Evolutionary conservation across 345 rosid species (phyloP), one percentile per base, ranked within the genome.

Genomic region (Sapria himalayana): DNA sequence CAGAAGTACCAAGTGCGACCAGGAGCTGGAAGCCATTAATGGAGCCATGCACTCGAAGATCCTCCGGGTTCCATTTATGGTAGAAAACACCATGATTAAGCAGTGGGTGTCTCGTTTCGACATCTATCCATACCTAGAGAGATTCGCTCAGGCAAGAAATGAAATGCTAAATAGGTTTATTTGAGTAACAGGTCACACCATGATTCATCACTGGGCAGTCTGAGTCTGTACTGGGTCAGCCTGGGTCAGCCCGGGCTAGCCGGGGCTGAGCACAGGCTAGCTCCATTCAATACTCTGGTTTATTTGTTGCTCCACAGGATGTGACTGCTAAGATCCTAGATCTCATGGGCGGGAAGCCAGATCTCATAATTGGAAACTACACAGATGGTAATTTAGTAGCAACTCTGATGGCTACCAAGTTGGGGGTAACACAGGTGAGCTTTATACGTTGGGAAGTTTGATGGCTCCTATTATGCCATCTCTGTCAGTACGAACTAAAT

Each of bases 51-150:
- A 77, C 51, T 63, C 70, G 5, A 61, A 69, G 43, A 81, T 78
- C 51, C 74, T 85, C 4, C 54, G 92, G 29, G 69, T 85, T n/a
- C 96, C 94, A 24, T 85, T 85, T 23, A 54, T 33, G 48, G 48
- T 77, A 1, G 84, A 71, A 21, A 70, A 55, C 3, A 70, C 76
- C 19, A 24, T 74, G 13, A 66, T 81, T 22, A 66, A 58, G 16
- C 69, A 62, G 25, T 81, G 96, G 93, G 65, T 85, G 44, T 85
- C 96, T 5, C 93, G 93, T 19, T 85, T 85, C 16, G 93, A 81
- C 46, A 53, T 85, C 33, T 81, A 75, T 43, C 96, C 96, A 1
- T 81, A 74, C 43, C 70, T 85, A 3, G 93, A 85, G 61, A 74
- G 58, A 33, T 85, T 85, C 54, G 59, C 74, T 25, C 71, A 69